phyloP scores from a whole-genome alignment of 2,329 filamentous ascomycete genomes.

The Pyricularia sp. region DNA sequence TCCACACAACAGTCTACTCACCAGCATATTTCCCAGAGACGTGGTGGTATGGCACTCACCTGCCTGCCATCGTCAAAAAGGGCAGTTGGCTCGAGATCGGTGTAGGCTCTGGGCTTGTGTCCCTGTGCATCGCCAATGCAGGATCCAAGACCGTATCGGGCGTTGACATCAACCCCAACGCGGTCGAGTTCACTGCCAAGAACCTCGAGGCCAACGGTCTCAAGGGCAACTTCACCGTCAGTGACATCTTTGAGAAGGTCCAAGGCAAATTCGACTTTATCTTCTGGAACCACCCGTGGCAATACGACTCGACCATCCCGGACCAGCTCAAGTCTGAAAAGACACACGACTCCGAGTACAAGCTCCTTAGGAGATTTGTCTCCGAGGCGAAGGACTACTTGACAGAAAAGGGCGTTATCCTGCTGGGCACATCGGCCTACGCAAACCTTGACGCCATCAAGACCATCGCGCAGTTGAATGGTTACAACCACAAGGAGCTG shows the following conservation, averaged over 20 bases:
- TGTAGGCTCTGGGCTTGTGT: neutral
- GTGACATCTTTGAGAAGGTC: neutral
- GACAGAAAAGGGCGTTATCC: neutral
- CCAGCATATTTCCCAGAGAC: slow-evolving; percentile 1
- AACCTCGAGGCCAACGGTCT: neutral
- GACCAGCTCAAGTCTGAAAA: slow-evolving; percentile 3
- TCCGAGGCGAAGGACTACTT: neutral
- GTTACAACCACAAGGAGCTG: slow-evolving; percentile 2
- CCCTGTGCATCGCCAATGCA: neutral
- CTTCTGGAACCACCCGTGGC: slow-evolving; percentile 3
- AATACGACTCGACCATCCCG: neutral
- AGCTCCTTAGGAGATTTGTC: neutral
- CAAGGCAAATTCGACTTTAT: slow-evolving; percentile 2
- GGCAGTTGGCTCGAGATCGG: slow-evolving; percentile 3
- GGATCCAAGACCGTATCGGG: neutral
- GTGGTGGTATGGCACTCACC: neutral
- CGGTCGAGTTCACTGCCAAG: neutral
- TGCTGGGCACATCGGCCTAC: neutral
- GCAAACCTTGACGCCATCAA: neutral
- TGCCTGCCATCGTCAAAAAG: slow-evolving; percentile 1
- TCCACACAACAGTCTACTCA: slow-evolving; percentile 1
- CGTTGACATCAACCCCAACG: slow-evolving; percentile 3
- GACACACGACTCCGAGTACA: slow-evolving; percentile 1
- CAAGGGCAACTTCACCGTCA: neutral
- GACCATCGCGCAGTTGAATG: neutral